Evolutionary conservation across 768 basidiomycete genomes (phyloP).

Genomic region (Leccinum disarticulatum): DNA sequence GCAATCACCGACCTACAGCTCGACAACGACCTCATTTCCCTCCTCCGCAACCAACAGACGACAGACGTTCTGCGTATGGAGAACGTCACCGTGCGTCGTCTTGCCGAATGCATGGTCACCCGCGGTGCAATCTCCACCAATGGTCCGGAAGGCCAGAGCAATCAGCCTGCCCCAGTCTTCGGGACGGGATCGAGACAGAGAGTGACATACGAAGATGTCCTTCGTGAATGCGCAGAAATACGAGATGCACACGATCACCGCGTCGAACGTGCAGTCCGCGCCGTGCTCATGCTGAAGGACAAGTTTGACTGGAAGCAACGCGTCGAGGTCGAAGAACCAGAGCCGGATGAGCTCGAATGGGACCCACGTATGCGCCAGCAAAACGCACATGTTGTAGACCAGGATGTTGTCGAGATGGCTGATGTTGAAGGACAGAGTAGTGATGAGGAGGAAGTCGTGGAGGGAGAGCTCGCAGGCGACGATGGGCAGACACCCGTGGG

Average conservation of each 20-base stretch:
- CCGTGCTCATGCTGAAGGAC: constrained; percentile 74
- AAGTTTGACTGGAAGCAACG: constrained; percentile 82
- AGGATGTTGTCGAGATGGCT: constrained; percentile 15
- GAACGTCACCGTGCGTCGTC: constrained; percentile 66
- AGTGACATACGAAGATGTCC: constrained; percentile 53
- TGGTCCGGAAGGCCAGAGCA: constrained; percentile 43
- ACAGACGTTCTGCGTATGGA: constrained; percentile 72
- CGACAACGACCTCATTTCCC: constrained; percentile 70
- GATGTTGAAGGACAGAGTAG: constrained; percentile 36
- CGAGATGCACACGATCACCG: constrained; percentile 70
- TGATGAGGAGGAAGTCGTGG: constrained; percentile 40
- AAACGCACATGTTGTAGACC: constrained; percentile 7
- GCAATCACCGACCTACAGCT: constrained; percentile 63
- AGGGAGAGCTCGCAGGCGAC: constrained; percentile 34
- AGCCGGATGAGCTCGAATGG: constrained; percentile 77
- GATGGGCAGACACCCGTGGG: constrained; percentile 28
- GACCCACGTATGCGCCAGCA: constrained; percentile 47
- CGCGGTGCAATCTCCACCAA: constrained; percentile 46
- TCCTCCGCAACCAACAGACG: constrained; percentile 79
- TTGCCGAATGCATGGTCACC: constrained; percentile 65
- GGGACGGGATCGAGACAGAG: constrained; percentile 23
- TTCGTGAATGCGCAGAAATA: constrained; percentile 66
- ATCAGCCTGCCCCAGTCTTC: constrained; percentile 25
- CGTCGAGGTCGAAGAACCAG: constrained; percentile 76
- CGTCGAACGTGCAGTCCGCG: constrained; percentile 75